Percentiles rank a stretch among this genome's conserved stretches.
Conservation (phyloP, 2,329 filamentous ascomycete species). For the Fusarium domesticum region DNA sequence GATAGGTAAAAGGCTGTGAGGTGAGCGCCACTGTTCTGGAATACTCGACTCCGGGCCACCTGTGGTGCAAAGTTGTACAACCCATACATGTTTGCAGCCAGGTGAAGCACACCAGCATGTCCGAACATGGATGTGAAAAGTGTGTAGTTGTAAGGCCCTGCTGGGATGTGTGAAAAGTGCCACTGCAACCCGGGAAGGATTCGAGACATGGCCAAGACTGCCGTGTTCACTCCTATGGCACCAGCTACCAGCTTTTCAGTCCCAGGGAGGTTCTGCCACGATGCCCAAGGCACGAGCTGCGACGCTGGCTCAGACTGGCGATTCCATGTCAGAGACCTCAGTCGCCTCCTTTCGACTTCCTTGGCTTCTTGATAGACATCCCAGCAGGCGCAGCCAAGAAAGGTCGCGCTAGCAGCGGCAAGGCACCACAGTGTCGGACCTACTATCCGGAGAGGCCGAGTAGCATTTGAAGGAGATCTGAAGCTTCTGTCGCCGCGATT, state of each 20-base stretch:
- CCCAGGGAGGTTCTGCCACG: background rate
- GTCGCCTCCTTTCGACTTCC: background rate
- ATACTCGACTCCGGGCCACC: background rate
- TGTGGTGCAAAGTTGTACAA: conserved; percentile 1
- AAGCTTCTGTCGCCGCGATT: too few relatives aligned
- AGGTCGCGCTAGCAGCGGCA: conserved; percentile 1
- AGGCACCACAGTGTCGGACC: conserved; percentile 2
- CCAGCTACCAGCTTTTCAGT: conserved; percentile 1
- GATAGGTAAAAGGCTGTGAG: background rate
- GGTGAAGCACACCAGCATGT: background rate
- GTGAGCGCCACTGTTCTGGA: background rate
- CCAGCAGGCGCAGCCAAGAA: conserved; percentile 3
- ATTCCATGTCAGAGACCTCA: background rate
- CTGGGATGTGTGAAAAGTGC: background rate
- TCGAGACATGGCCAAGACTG: background rate
- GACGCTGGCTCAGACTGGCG: too few relatives aligned
- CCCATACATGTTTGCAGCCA: conserved; percentile 4
- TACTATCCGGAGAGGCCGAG: background rate
- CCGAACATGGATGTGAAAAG: background rate
- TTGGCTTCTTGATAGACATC: conserved; percentile 1
- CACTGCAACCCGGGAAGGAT: background rate
- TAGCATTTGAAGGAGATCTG: too few relatives aligned
- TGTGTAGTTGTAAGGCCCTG: background rate
- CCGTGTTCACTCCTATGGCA: conserved; percentile 1
- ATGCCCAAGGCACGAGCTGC: too few relatives aligned